Base-by-base conservation (phyloP, 2,329 filamentous ascomycete species). In the Hypoxylon sp. region DNA sequence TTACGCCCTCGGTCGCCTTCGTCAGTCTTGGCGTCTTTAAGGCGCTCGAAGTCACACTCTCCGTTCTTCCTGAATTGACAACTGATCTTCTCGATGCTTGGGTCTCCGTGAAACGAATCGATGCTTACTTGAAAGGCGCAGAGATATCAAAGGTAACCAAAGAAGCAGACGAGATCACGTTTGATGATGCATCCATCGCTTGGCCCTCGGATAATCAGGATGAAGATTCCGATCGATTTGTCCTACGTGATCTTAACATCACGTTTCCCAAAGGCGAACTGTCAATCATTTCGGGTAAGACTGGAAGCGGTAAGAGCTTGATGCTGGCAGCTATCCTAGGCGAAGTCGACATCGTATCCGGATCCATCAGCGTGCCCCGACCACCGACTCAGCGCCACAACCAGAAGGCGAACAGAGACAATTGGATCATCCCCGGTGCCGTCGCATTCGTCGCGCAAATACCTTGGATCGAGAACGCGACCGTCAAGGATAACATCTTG, bases 381-480 rank as follows among this genome's bases (percentile, higher is more conserved):
- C 71, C 81, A 0, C 79, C 80, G 1, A 58, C 75, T 0, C 70
- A 87, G 19, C 78, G 86, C 26, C 79, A 81, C 55, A 86, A 90
- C 60, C 67, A 72, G 42, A 80, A 84, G 55, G 88, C 88, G 2
- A 87, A 81, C 36, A 74, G 67, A 34, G 75, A 70, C 21, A 80
- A 89, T 59, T 91, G 89, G 89, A 84, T 88, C 32, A 78, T 91
- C 11, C 79, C 85, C 5, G 79, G 80, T 2, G 81, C 87, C 1
- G 79, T 91, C 36, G 89, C 89, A 0, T 93, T 86, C 61, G 87
- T 92, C 23, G 83, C 87, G 1, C 89, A 92, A 65, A 90, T 88
- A 5, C 89, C 90, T 0, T 94, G 89, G 90, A 89, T 94, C 37
- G 89, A 93, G 65, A 93, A 92, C 61, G 88, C 87, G 1, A 88